phyloP scores from a whole-genome alignment of 2,329 filamentous ascomycete genomes.

The Onygenales sp. region DNA sequence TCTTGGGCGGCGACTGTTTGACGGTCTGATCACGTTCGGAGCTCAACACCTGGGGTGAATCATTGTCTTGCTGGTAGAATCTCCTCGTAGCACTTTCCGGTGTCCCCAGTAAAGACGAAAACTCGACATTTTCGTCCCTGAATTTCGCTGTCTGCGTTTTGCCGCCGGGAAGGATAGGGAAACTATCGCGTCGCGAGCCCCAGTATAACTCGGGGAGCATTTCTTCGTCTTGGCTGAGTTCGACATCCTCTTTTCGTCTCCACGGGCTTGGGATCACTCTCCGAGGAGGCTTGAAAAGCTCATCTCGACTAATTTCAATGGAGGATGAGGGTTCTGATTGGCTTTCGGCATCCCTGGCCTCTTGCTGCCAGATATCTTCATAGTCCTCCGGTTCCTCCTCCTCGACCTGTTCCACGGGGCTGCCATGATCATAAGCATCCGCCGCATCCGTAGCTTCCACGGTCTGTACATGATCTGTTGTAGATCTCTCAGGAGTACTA shows the following conservation, averaged over 20 bases:
- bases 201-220: conserved; percentile 22
- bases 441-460: conserved; percentile 7
- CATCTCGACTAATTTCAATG: conserved; percentile 13
- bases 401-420: conserved; percentile 1
- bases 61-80: conserved; percentile 6
- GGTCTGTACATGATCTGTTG: conserved; percentile 7
- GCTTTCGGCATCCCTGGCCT: conserved; percentile 29
- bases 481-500: conserved; percentile 4
- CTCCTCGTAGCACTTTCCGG: conserved; percentile 11
- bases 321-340: conserved; percentile 18
- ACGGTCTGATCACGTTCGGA: neutral
- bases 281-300: conserved; percentile 12
- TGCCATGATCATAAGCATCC: conserved; percentile 6
- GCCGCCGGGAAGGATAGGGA: conserved; percentile 10
- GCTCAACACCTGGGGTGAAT: neutral
- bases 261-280: conserved; percentile 23
- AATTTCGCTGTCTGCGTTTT: conserved; percentile 12
- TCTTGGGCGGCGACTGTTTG: too few relatives aligned
- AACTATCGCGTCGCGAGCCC: conserved; percentile 18
- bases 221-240: conserved; percentile 13
- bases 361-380: conserved; percentile 40
- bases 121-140: conserved; percentile 10
- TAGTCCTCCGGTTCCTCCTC: conserved; percentile 26
- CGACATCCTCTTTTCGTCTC: conserved; percentile 19
- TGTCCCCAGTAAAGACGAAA: conserved; percentile 11